Conservation (phyloP, 1,139 yeast genomes). For the Torulaspora pretoriensis region DNA sequence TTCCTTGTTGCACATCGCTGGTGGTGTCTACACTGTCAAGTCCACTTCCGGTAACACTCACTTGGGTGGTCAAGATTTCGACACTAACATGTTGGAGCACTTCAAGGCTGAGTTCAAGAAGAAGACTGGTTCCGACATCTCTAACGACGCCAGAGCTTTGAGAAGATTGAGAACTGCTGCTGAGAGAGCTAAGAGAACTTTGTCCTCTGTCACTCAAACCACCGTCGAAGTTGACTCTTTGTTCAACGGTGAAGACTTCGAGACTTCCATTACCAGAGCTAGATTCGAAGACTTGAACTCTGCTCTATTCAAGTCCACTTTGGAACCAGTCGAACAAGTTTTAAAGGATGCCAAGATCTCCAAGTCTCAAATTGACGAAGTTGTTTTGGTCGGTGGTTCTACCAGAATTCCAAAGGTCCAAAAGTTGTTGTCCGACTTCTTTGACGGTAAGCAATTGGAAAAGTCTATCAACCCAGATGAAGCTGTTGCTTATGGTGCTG, state of each 20-base stretch:
- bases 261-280: conserved; percentile 96
- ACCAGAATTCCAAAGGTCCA: conserved; percentile 99
- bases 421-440: conserved; percentile 95
- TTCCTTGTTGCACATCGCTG: conserved; percentile 91
- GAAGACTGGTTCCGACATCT: conserved; percentile 91
- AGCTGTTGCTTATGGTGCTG: conserved; percentile 97
- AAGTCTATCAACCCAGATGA: conserved; percentile 98
- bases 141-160: conserved; percentile 90
- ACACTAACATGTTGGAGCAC: conserved; percentile 90
- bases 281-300: conserved; percentile 98
- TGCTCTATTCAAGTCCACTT: conserved; percentile 91
- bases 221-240: conserved; percentile 96
- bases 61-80: conserved; percentile 99
- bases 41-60: conserved; percentile 99
- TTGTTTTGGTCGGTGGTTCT: conserved; percentile 99
- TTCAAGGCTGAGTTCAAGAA: conserved; percentile 94
- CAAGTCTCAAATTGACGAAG: conserved; percentile 88
- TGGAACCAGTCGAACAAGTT: conserved; percentile 97
- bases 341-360: conserved; percentile 90
- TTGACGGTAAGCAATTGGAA: conserved; percentile 96
- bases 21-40: conserved; percentile 99
- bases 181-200: conserved; percentile 99
- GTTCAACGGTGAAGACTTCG: conserved; percentile 95
- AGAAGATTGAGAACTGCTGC: conserved; percentile 99
- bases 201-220: conserved; percentile 94